Evolutionary conservation across 2,329 filamentous ascomycete genomes (phyloP).

Genomic region (Raffaelea deltoideospora): DNA sequence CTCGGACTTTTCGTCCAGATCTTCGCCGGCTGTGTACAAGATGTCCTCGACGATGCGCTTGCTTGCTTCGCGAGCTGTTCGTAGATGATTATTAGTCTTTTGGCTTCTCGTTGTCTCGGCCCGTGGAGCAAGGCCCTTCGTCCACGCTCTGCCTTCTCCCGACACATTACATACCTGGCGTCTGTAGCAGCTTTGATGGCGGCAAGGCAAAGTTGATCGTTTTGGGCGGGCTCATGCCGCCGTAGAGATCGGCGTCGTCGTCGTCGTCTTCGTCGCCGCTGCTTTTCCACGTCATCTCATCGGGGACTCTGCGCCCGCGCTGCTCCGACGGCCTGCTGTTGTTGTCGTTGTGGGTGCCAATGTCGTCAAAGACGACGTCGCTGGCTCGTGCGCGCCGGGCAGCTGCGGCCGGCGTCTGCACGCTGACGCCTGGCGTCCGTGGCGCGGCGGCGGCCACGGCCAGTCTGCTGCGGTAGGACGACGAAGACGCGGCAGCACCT

Average conservation of each 20-base stretch:
- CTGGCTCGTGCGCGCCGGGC: constrained; percentile 24
- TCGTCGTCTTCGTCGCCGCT: constrained; percentile 50
- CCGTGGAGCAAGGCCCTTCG: too few species aligned
- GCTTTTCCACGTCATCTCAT: constrained; percentile 60
- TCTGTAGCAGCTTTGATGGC: constrained; percentile 63
- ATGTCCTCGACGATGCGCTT: constrained; percentile 70
- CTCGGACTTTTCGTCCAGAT: constrained; percentile 37
- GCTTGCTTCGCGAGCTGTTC: constrained; percentile 59
- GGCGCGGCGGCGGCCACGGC: constrained; percentile 31
- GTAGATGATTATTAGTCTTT: too few species aligned
- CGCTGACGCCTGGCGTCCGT: constrained; percentile 69
- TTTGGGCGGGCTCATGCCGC: constrained; percentile 80
- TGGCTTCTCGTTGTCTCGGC: too few species aligned
- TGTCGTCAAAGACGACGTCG: constrained; percentile 21
- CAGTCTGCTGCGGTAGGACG: constrained; percentile 24
- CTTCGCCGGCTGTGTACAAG: constrained; percentile 57
- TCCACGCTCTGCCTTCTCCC: too few species aligned
- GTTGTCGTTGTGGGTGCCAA: constrained; percentile 1
- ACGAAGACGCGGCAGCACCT: too few species aligned
- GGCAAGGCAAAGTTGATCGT: constrained; percentile 77
- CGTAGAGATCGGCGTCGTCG: too few species aligned
- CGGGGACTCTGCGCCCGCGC: constrained; percentile 19
- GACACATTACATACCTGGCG: constrained; percentile 59
- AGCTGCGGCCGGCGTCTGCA: constrained; percentile 52
- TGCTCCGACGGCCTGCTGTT: not conserved